phyloP scores from a whole-genome alignment of 2,329 filamentous ascomycete genomes.

The Coniosporium uncinatum region DNA sequence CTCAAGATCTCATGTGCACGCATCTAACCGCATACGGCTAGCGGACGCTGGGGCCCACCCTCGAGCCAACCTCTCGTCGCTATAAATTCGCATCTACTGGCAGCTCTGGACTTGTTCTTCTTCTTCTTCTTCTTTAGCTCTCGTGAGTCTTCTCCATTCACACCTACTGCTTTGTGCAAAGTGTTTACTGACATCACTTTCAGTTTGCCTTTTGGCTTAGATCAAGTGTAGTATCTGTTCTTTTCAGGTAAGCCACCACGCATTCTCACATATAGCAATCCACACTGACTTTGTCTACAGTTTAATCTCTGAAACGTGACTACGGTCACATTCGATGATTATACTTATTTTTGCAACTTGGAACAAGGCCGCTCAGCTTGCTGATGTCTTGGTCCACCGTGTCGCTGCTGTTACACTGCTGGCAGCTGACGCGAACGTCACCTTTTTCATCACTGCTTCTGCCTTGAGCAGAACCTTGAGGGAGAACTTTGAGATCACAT shows the following conservation, averaged over 20 bases:
- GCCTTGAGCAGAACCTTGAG: slow-evolving; percentile 8
- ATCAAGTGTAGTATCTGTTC: slow-evolving; percentile 97
- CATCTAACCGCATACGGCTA: too few species aligned
- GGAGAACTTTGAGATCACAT: too few species aligned
- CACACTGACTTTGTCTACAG: slow-evolving; percentile 78
- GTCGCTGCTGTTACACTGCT: slow-evolving; percentile 72
- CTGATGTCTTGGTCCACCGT: slow-evolving; percentile 58
- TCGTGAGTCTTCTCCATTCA: too few species aligned
- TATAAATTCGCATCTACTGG: too few species aligned
- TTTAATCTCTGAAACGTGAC: slow-evolving; percentile 89
- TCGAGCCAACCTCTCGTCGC: too few species aligned
- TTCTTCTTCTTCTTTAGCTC: too few species aligned
- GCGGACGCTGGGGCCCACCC: too few species aligned
- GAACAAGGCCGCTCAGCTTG: slow-evolving; percentile 62
- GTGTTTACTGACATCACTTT: neutral
- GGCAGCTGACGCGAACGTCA: slow-evolving; percentile 60
- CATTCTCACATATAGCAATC: too few species aligned
- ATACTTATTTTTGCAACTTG: slow-evolving; percentile 68
- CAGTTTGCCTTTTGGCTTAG: slow-evolving; percentile 59
- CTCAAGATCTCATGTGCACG: too few species aligned
- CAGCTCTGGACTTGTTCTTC: too few species aligned
- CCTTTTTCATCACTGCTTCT: slow-evolving; percentile 12
- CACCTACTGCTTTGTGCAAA: neutral
- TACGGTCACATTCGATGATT: slow-evolving; percentile 66
- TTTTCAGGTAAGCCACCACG: too few species aligned